A percentile compares a stretch with the other conserved stretches of the same genome.
phyloP scores from a whole-genome alignment of 2,329 filamentous ascomycete species.

The Coniochaeta sp. region DNA sequence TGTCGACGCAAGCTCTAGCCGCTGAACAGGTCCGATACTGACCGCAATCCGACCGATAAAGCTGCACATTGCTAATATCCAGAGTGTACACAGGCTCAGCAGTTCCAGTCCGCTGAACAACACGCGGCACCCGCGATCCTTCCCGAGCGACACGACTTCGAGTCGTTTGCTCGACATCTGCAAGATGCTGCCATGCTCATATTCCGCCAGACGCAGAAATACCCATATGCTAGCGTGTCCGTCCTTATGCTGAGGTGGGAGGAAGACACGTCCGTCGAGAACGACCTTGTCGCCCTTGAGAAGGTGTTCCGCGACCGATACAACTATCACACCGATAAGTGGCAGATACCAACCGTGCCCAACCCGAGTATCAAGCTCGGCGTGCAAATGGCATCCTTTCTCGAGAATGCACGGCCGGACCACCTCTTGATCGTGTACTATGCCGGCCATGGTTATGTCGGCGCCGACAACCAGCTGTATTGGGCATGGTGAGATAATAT shows the following conservation, averaged over 20 bases:
- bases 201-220: conserved; percentile 53
- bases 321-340: conserved; percentile 52
- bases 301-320: conserved; percentile 52
- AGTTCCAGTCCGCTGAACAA: conserved; percentile 12
- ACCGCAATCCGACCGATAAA: background rate
- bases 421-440: conserved; percentile 61
- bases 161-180: conserved; percentile 59
- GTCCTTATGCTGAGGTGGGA: conserved; percentile 57
- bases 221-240: conserved; percentile 50
- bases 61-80: background rate
- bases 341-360: conserved; percentile 51
- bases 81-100: conserved; percentile 10
- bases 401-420: conserved; percentile 49
- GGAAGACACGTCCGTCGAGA: conserved; percentile 46
- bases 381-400: conserved; percentile 51
- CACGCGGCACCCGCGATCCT: conserved; percentile 7
- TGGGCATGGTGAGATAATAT: conserved; percentile 54
- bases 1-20: background rate
- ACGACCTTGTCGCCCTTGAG: conserved; percentile 47
- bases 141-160: conserved; percentile 51
- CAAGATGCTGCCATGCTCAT: conserved; percentile 64
- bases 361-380: conserved; percentile 56
- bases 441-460: conserved; percentile 51
- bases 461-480: conserved; percentile 54
- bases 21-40: background rate